Conservation (phyloP, 1,284 basidiomycete genomes). For the Chondrostereum purpureum region DNA sequence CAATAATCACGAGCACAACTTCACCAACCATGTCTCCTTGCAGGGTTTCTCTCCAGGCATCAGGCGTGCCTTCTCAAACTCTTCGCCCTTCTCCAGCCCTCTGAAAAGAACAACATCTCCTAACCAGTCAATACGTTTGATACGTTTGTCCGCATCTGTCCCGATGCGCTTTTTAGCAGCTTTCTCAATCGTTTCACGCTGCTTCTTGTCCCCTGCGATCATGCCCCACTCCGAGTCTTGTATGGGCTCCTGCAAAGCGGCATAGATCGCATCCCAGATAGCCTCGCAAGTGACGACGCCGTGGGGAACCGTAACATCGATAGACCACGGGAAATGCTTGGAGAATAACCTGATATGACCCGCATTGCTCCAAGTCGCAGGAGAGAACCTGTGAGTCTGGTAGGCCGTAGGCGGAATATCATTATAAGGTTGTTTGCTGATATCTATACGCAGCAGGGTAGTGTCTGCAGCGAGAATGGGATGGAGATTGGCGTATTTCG, state of each 20-base stretch:
- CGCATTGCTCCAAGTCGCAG: slow-evolving; percentile 28
- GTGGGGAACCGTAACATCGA: slow-evolving; percentile 37
- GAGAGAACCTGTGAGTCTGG: slow-evolving; percentile 26
- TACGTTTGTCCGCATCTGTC: slow-evolving; percentile 20
- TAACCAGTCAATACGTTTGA: slow-evolving; percentile 54
- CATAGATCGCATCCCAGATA: slow-evolving; percentile 46
- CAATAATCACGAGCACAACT: slow-evolving; percentile 13
- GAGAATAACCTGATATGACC: slow-evolving; percentile 43
- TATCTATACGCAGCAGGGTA: slow-evolving; percentile 43
- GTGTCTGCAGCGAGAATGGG: slow-evolving; percentile 44
- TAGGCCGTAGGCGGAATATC: slow-evolving; percentile 38
- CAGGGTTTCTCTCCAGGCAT: slow-evolving; percentile 33
- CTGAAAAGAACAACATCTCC: slow-evolving; percentile 49
- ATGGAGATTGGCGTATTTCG: slow-evolving; percentile 38
- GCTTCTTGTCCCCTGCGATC: slow-evolving; percentile 29
- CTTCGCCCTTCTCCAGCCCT: slow-evolving; percentile 50
- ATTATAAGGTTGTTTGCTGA: slow-evolving; percentile 32
- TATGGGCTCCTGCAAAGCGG: slow-evolving; percentile 42
- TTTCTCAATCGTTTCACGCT: slow-evolving; percentile 28
- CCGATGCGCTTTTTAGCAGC: slow-evolving; percentile 26
- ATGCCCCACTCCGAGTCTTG: slow-evolving; percentile 59
- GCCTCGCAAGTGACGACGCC: slow-evolving; percentile 39
- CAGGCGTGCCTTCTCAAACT: slow-evolving; percentile 40
- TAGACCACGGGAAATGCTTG: slow-evolving; percentile 52
- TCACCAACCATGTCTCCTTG: slow-evolving; percentile 31